A percentile compares a stretch with the other conserved stretches of the same genome.
phyloP scores from a whole-genome alignment of 73 alveolate genomes.

The Uronychia setigera region DNA sequence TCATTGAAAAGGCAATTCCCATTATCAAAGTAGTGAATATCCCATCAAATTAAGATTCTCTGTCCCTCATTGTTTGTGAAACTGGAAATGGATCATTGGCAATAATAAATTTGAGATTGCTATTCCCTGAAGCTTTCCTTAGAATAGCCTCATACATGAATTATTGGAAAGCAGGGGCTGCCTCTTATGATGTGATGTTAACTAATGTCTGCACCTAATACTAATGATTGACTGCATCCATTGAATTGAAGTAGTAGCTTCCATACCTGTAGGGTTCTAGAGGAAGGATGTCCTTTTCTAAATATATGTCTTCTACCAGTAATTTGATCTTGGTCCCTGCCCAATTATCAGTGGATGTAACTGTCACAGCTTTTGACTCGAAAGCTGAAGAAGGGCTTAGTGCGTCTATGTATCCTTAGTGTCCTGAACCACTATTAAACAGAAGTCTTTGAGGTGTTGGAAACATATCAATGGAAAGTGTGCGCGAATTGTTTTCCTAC shows the following conservation, averaged over 20 bases:
- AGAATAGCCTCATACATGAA: slow-evolving; percentile 49
- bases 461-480: slow-evolving; percentile 18
- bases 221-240: slow-evolving; percentile 30
- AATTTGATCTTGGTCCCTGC: background rate
- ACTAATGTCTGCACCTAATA: slow-evolving; percentile 27
- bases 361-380: background rate
- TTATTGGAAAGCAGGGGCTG: slow-evolving; percentile 39
- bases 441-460: slow-evolving; percentile 48
- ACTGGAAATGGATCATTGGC: slow-evolving; percentile 52
- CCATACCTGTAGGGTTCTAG: slow-evolving; percentile 50
- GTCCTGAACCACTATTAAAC: slow-evolving; percentile 25
- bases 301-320: slow-evolving; percentile 14
- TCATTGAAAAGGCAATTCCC: slow-evolving; percentile 88
- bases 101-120: slow-evolving; percentile 12
- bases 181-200: slow-evolving; percentile 52
- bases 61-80: slow-evolving; percentile 46
- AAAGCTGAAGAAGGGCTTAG: background rate
- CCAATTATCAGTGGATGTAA: background rate
- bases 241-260: slow-evolving; percentile 40
- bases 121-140: slow-evolving; percentile 13
- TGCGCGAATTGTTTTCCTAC: slow-evolving; percentile 38
- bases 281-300: slow-evolving; percentile 12
- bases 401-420: background rate
- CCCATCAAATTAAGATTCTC: slow-evolving; percentile 55
- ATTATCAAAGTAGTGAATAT: slow-evolving; percentile 66